phyloP scores from a whole-genome alignment of 148 eudicot species.

The Amaranthus palmeri region DNA sequence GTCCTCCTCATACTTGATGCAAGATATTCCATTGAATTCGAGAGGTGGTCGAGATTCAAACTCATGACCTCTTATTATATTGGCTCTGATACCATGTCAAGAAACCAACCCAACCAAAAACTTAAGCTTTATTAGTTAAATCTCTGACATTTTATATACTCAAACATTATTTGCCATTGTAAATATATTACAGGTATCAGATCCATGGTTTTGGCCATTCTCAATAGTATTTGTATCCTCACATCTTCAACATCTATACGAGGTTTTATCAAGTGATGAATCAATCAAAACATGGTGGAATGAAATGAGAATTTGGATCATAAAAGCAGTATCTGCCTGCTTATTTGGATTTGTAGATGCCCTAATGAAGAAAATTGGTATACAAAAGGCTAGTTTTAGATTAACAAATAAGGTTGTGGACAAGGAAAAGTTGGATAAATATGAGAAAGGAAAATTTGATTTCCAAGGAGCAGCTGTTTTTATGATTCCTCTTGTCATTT shows the following conservation, averaged over 20 bases:
- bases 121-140: no score
- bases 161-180: no score
- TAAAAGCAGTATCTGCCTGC: constrained; percentile 21
- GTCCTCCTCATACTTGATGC: no score
- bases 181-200: constrained; percentile 16
- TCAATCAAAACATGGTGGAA: constrained; percentile 27
- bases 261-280: constrained; percentile 22
- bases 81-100: no score
- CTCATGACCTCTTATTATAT: no score
- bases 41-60: no score
- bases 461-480: constrained; percentile 26
- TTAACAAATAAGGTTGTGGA: constrained; percentile 27
- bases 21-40: no score
- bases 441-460: constrained; percentile 29
- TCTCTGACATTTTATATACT: no score
- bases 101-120: no score
- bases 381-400: constrained; percentile 24
- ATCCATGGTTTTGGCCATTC: constrained; percentile 24
- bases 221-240: constrained; percentile 17
- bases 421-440: constrained; percentile 23
- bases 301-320: constrained; percentile 28
- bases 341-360: constrained; percentile 21
- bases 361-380: constrained; percentile 19
- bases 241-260: constrained; percentile 25
- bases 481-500: constrained; percentile 26